Conservation (phyloP, 495 filamentous ascomycete genomes). For the Xylaria longipes region DNA sequence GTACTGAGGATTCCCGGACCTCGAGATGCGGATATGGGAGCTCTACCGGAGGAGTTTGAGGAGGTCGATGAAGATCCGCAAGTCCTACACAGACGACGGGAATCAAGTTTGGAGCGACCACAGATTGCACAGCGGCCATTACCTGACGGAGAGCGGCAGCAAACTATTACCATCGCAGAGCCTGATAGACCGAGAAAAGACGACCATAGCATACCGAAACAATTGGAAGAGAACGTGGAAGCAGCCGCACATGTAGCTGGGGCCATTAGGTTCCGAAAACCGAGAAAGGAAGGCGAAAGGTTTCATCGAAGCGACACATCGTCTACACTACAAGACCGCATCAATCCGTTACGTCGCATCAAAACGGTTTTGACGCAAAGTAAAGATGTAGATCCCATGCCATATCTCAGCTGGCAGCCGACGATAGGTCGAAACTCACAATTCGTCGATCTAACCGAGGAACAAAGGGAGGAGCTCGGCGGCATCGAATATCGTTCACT, state of each 20-base stretch:
- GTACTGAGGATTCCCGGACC: slow-evolving; percentile 86
- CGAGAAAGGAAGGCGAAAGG: slow-evolving; percentile 39
- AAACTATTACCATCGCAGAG: slow-evolving; percentile 70
- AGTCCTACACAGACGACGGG: slow-evolving; percentile 25
- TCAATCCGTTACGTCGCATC: slow-evolving; percentile 32
- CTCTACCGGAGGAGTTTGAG: slow-evolving; percentile 63
- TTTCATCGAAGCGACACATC: slow-evolving; percentile 36
- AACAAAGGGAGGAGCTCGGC: slow-evolving; percentile 89
- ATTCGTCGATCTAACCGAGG: slow-evolving; percentile 86
- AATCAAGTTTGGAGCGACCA: slow-evolving; percentile 35
- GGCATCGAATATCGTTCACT: slow-evolving; percentile 93
- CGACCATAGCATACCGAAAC: slow-evolving; percentile 39
- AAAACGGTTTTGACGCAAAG: slow-evolving; percentile 49
- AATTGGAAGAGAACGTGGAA: slow-evolving; percentile 44
- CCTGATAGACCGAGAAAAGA: slow-evolving; percentile 50
- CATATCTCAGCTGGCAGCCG: slow-evolving; percentile 93
- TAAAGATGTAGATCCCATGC: slow-evolving; percentile 62
- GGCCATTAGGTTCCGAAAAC: slow-evolving; percentile 46
- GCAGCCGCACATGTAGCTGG: slow-evolving; percentile 42
- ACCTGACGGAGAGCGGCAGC: slow-evolving; percentile 49
- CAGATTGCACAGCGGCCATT: slow-evolving; percentile 29
- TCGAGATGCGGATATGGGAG: slow-evolving; percentile 81
- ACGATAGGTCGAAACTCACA: slow-evolving; percentile 91
- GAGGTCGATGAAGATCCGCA: slow-evolving; percentile 35
- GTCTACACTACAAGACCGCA: slow-evolving; percentile 8